These are phyloP conservation scores for Kwoniella dendrophila DNA, from an alignment of 768 basidiomycete species.

Conservation along the genomic window DNA sequence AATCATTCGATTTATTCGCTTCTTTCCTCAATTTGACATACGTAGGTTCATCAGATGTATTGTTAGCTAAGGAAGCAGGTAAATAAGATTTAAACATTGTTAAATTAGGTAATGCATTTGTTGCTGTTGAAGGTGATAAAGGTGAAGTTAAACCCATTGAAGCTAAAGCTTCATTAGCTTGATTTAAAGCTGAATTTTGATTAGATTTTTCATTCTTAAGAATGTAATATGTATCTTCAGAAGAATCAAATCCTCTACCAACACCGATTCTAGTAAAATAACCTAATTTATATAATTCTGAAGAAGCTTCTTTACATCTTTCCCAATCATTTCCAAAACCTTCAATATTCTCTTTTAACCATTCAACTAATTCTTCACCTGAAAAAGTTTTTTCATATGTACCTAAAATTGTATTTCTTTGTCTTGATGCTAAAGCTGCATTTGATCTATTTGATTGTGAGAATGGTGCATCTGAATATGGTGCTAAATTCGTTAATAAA, in stretches of 20 bases:
- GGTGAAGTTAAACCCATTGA: constrained; percentile 28
- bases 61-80: constrained; percentile 42
- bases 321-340: constrained; percentile 78
- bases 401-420: constrained; percentile 49
- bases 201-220: constrained; percentile 35
- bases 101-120: constrained; percentile 38
- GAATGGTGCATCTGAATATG: constrained; percentile 37
- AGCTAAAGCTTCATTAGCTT: constrained; percentile 12
- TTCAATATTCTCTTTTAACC: constrained; percentile 76
- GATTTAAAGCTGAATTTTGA: background rate
- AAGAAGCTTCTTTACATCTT: constrained; percentile 73
- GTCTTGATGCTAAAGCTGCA: constrained; percentile 60
- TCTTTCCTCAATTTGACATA: constrained; percentile 73
- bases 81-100: constrained; percentile 41
- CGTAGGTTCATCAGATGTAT: constrained; percentile 64
- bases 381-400: constrained; percentile 71
- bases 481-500: constrained; percentile 39
- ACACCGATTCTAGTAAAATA: constrained; percentile 59
- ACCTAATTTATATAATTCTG: constrained; percentile 64
- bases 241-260: constrained; percentile 61
- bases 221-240: constrained; percentile 45
- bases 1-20: constrained; percentile 76
- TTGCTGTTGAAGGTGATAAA: constrained; percentile 36
- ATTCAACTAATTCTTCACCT: constrained; percentile 84
- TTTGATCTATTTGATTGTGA: constrained; percentile 36